phyloP scores from a whole-genome alignment of 164 flowering plant genomes.

The Houttuynia cordata region DNA sequence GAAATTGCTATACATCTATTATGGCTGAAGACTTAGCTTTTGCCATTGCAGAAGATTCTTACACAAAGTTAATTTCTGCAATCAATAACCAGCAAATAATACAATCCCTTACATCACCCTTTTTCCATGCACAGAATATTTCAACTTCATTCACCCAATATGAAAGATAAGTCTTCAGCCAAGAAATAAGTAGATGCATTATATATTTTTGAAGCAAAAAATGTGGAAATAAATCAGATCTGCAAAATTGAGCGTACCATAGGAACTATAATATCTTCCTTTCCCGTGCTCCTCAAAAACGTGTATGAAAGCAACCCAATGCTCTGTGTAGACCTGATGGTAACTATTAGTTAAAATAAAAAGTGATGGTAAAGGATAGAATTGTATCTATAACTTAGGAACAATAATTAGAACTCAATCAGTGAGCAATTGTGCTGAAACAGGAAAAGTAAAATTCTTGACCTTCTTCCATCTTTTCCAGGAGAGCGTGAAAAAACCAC shows the following conservation, averaged over 20 bases:
- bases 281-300: constrained; percentile 69
- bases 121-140: neutral
- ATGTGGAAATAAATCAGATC: neutral
- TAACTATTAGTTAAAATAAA: neutral
- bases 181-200: too few species aligned
- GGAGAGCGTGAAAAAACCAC: constrained; percentile 78
- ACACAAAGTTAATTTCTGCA: too few species aligned
- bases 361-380: too few species aligned
- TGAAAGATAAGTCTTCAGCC: too few species aligned
- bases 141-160: neutral
- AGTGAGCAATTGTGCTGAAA: neutral
- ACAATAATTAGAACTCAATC: neutral
- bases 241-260: constrained; percentile 35
- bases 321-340: constrained; percentile 55
- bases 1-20: too few species aligned
- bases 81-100: neutral
- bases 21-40: too few species aligned
- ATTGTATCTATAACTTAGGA: too few species aligned
- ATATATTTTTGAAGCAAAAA: too few species aligned
- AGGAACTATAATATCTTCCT: constrained; percentile 92
- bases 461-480: constrained; percentile 71
- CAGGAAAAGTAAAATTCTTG: neutral
- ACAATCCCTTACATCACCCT: neutral
- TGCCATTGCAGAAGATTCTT: too few species aligned
- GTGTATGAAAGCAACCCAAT: constrained; percentile 86